phyloP scores from a whole-genome alignment of 176 grass and related monocot species.

The Luzula sylvatica region DNA sequence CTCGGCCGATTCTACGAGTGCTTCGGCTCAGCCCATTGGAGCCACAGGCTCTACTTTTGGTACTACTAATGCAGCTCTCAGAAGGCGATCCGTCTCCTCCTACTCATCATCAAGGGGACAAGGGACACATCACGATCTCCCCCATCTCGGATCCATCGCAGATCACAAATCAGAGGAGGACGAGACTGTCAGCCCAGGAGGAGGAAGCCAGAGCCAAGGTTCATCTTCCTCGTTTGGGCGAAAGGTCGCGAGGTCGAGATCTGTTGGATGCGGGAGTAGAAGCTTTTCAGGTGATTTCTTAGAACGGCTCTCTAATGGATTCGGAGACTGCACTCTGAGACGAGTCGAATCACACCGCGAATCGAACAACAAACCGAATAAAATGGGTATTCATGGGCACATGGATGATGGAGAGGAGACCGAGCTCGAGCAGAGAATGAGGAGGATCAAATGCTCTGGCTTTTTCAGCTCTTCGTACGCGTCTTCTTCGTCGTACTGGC shows the following conservation, averaged over 20 bases:
- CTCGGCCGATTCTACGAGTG: slow-evolving; percentile 15
- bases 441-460: slow-evolving; percentile 73
- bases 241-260: slow-evolving; percentile 85
- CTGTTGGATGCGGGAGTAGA: slow-evolving; percentile 84
- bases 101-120: background rate
- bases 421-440: slow-evolving; percentile 40
- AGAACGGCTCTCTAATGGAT: slow-evolving; percentile 83
- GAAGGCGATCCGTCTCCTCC: slow-evolving; percentile 34
- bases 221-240: slow-evolving; percentile 67
- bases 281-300: slow-evolving; percentile 91
- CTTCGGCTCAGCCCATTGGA: slow-evolving; percentile 28
- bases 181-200: slow-evolving; percentile 49
- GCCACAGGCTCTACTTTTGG: background rate
- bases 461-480: slow-evolving; percentile 34
- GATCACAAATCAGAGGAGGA: slow-evolving; percentile 24
- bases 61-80: slow-evolving; percentile 5
- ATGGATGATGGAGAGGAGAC: slow-evolving; percentile 33
- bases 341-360: slow-evolving; percentile 89
- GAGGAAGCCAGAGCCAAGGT: slow-evolving; percentile 56
- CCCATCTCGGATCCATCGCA: slow-evolving; percentile 15
- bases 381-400: slow-evolving; percentile 23
- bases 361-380: slow-evolving; percentile 42
- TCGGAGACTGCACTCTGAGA: slow-evolving; percentile 86
- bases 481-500: slow-evolving; percentile 60
- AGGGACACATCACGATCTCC: too few species aligned